Evolutionary conservation across 805 yeast species (phyloP), one percentile per base, ranked within the genome.

Genomic region (Kazachstania bromeliacearum): DNA sequence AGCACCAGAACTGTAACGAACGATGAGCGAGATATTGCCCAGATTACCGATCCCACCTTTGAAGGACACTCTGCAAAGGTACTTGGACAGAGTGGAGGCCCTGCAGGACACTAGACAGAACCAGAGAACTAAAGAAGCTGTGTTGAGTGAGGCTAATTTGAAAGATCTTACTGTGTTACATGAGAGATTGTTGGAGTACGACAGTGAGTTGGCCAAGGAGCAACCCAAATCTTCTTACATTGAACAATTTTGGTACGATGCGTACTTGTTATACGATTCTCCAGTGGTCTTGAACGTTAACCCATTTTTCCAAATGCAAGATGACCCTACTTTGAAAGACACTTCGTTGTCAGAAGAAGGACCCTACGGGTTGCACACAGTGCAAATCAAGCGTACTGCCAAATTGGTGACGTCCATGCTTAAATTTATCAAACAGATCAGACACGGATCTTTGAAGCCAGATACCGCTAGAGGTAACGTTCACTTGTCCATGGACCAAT

Each of bases 221-320:
- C 67, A 71, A 34, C 63, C 77, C 12, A 64, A 85, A 43, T 76
- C 82, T 34, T 79, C 94, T 2, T 87, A 82, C 57, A 87, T 87
- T 44, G 96, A 87, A 60, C 94, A 87, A 58, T 87, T 87, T 57
- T 87, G 96, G 96, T 87, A 75, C 59, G 96, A 87, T 55, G 76
- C 95, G 1, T 87, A 87, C 57, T 67, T 87, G 46, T 79, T 79
- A 57, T 84, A 82, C 57, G 96, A 87, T 57, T 78, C 84, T 8
- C 87, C 92, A 0, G 95, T 87, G 27, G 96, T 87, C n/a, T 68
- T 87, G 43, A 87, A 87, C 59, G 71, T 87, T 48, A 87, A 87
- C 51, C 96, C 96, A 0, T 87, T 84, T 53, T 85, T 87, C 57
- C 72, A 85, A 48, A 69, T 87, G 42, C 95, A 87, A 56, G 96